These are phyloP conservation scores for Aspergillus hancockii DNA, from an alignment of 495 filamentous ascomycete genomes.

Conservation along the genomic window DNA sequence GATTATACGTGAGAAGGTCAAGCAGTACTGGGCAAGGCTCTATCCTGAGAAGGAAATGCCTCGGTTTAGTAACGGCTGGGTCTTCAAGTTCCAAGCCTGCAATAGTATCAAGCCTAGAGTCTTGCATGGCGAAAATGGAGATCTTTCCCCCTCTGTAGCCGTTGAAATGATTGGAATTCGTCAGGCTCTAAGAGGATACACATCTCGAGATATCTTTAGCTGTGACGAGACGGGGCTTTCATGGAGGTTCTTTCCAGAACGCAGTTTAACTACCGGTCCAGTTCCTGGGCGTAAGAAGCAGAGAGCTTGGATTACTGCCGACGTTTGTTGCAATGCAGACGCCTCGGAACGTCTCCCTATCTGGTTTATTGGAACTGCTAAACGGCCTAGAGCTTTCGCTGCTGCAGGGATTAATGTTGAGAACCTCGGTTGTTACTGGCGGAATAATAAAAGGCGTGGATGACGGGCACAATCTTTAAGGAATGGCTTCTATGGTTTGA, in stretches of 20 bases:
- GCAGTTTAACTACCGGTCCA: constrained; percentile 16
- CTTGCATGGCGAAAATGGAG: background rate
- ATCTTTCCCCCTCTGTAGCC: background rate
- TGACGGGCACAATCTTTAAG: constrained; percentile 26
- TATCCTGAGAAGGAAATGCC: constrained; percentile 6
- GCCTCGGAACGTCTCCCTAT: constrained; percentile 21
- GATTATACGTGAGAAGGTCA: constrained; percentile 4
- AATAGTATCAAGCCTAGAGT: background rate
- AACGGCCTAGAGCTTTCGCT: constrained; percentile 20
- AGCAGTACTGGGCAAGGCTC: constrained; percentile 1
- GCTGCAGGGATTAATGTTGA: constrained; percentile 19
- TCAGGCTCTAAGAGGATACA: constrained; percentile 7
- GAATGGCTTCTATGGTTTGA: constrained; percentile 33
- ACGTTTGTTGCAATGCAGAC: constrained; percentile 25
- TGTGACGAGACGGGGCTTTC: constrained; percentile 31
- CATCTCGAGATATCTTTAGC: constrained; percentile 29
- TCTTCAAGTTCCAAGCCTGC: background rate
- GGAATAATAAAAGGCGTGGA: constrained; percentile 32
- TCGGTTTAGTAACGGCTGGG: constrained; percentile 16
- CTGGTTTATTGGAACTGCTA: constrained; percentile 30
- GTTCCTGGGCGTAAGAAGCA: constrained; percentile 19
- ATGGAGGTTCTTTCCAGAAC: constrained; percentile 27
- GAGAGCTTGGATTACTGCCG: constrained; percentile 23
- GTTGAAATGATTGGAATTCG: background rate
- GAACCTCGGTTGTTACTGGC: constrained; percentile 21